Percentiles rank a stretch among this genome's conserved stretches.
Evolutionary conservation across 495 filamentous ascomycete genomes (phyloP).

Genomic region (Letharia lupina): DNA sequence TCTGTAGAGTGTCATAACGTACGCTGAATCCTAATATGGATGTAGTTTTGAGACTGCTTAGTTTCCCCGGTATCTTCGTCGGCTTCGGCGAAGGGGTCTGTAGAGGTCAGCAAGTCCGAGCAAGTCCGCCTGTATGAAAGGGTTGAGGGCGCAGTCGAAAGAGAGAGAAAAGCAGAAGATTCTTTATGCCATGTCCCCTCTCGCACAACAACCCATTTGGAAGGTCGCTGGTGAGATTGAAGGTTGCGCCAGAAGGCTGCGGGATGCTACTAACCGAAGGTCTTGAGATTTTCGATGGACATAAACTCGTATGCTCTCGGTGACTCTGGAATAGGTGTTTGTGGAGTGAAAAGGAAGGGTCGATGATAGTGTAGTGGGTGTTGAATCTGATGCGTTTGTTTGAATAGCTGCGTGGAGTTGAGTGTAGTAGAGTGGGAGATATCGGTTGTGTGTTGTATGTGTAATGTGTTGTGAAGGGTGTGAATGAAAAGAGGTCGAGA

Average conservation of each 20-base stretch:
- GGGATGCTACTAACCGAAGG: slow-evolving; percentile 69
- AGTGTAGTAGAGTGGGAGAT: slow-evolving; percentile 9
- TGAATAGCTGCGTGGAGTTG: slow-evolving; percentile 28
- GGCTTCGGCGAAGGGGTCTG: slow-evolving; percentile 99
- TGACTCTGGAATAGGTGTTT: slow-evolving; percentile 18
- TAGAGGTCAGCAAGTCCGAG: slow-evolving; percentile 16
- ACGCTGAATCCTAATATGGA: slow-evolving; percentile 99
- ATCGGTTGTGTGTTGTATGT: background rate
- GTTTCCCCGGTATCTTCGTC: slow-evolving; percentile 96
- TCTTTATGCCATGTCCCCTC: background rate
- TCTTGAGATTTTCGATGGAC: slow-evolving; percentile 99
- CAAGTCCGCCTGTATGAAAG: background rate
- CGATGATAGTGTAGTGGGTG: background rate
- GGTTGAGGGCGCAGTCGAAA: background rate
- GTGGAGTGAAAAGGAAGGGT: background rate
- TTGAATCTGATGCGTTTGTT: slow-evolving; percentile 1
- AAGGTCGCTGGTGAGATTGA: background rate
- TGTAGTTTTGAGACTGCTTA: slow-evolving; percentile 93
- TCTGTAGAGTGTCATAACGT: slow-evolving; percentile 36
- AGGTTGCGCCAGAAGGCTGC: background rate
- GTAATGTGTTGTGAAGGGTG: background rate
- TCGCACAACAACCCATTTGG: background rate
- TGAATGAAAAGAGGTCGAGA: slow-evolving; percentile 3
- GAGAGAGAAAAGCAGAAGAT: background rate
- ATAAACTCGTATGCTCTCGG: slow-evolving; percentile 69